Evolutionary conservation across 345 rosid genomes (phyloP).

Genomic region (Bruguiera sexangula): DNA sequence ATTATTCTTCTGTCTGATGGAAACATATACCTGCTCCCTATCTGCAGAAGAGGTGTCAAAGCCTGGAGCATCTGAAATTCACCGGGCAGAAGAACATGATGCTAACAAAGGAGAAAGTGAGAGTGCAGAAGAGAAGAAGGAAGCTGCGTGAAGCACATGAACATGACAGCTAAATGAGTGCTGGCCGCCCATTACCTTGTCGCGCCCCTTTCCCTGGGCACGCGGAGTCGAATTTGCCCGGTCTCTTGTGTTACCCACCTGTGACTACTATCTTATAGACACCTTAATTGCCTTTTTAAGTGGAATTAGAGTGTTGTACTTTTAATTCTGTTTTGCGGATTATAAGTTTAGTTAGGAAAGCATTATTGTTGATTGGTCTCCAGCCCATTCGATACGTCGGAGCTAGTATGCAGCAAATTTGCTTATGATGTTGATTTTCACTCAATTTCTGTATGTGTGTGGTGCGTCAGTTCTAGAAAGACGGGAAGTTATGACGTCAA

Average conservation of each 20-base stretch:
- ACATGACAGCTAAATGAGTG: neutral
- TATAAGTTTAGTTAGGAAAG: slow-evolving; percentile 3
- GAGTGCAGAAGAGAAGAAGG: slow-evolving; percentile 9
- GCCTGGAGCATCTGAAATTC: slow-evolving; percentile 4
- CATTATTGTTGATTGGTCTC: neutral
- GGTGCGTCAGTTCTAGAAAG: too few relatives aligned
- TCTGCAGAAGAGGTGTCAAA: slow-evolving; percentile 13
- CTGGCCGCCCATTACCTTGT: too few relatives aligned
- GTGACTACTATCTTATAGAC: neutral
- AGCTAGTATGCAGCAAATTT: too few relatives aligned
- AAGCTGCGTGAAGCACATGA: slow-evolving; percentile 13
- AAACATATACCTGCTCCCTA: too few relatives aligned
- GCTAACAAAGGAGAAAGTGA: neutral
- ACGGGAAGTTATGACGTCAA: too few relatives aligned
- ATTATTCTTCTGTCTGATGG: too few relatives aligned
- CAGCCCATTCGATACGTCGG: neutral
- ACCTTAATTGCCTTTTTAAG: neutral
- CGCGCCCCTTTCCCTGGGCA: neutral
- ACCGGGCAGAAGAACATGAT: slow-evolving; percentile 7
- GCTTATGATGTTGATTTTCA: too few relatives aligned
- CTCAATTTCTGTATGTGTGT: too few relatives aligned
- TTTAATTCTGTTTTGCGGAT: neutral
- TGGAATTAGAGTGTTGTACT: slow-evolving; percentile 15
- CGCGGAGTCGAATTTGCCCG: neutral
- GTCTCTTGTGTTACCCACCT: neutral